phyloP scores from a whole-genome alignment of 176 grass and related monocot species.

The Zea mays region DNA sequence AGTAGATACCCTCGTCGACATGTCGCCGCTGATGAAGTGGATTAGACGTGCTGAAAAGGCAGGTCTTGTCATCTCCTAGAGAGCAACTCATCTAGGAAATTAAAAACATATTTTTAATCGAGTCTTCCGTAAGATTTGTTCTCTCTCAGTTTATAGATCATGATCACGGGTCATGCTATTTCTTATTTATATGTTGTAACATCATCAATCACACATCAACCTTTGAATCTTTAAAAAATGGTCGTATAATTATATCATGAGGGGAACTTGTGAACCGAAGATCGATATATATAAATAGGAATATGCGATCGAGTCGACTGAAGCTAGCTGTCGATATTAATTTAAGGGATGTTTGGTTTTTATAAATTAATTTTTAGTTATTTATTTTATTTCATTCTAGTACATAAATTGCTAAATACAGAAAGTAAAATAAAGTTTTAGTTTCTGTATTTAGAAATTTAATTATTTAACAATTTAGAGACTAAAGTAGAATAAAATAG shows the following conservation, averaged over 20 bases:
- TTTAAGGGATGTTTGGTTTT: too few species aligned
- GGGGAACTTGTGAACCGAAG: not conserved
- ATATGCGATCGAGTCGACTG: not conserved
- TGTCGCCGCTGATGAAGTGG: constrained; percentile 14
- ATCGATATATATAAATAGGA: not conserved
- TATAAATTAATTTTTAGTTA: too few species aligned
- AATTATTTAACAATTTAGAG: too few species aligned
- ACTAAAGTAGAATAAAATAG: too few species aligned
- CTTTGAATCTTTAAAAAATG: not conserved
- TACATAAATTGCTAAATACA: too few species aligned
- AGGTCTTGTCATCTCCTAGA: constrained; percentile 10
- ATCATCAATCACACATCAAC: not conserved
- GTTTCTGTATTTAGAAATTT: too few species aligned
- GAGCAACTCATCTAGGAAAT: not conserved
- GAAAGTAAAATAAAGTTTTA: too few species aligned
- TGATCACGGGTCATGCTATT: not conserved
- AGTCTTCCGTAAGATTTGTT: not conserved
- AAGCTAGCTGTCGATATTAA: not conserved
- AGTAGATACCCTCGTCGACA: constrained; percentile 17
- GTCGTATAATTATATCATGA: not conserved
- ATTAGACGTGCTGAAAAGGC: constrained; percentile 10
- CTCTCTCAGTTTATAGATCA: not conserved
- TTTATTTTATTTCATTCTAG: too few species aligned
- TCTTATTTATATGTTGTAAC: not conserved
- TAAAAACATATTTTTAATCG: not conserved